These are phyloP conservation scores for Nigrospora sphaerica DNA, from an alignment of 2,329 filamentous ascomycete genomes.

Conservation along the genomic window DNA sequence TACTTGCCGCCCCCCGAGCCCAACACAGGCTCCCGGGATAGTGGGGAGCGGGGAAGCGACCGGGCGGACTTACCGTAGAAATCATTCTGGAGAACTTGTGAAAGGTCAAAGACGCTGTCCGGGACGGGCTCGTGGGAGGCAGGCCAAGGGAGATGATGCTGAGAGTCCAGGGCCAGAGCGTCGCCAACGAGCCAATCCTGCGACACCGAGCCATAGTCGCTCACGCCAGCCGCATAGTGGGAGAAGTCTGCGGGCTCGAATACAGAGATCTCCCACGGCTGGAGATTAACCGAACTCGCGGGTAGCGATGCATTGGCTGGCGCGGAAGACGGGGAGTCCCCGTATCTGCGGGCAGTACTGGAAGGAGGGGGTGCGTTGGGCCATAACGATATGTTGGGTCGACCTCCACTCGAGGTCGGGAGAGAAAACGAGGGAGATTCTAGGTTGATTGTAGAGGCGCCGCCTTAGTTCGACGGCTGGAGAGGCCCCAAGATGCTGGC, in stretches of 20 bases:
- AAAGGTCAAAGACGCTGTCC: constrained; percentile 5
- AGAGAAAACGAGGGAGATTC: constrained; percentile 14
- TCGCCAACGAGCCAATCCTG: constrained; percentile 12
- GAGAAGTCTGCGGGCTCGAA: constrained; percentile 8
- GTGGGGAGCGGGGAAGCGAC: too few relatives aligned
- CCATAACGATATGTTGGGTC: constrained; percentile 20
- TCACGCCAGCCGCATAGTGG: constrained; percentile 4
- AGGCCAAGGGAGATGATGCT: constrained; percentile 1
- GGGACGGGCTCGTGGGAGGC: neutral
- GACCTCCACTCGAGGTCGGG: constrained; percentile 23
- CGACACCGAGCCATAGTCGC: neutral
- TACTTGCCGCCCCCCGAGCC: neutral
- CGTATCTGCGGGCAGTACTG: constrained; percentile 9
- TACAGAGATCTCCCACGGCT: constrained; percentile 8
- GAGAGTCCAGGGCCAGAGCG: constrained; percentile 17
- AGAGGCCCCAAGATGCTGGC: constrained; percentile 1
- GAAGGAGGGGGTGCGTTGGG: constrained; percentile 4
- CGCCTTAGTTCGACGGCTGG: constrained; percentile 17
- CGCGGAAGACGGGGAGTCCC: constrained; percentile 12
- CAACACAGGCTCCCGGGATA: too few relatives aligned
- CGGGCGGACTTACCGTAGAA: constrained; percentile 1
- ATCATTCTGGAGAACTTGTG: constrained; percentile 6
- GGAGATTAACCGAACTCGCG: constrained; percentile 12
- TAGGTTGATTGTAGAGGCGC: constrained; percentile 17
- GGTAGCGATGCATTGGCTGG: constrained; percentile 10